These are phyloP conservation scores for Globisporangium cylindrosporum DNA, from an alignment of 352 stramenopile genomes.

Conservation along the genomic window DNA sequence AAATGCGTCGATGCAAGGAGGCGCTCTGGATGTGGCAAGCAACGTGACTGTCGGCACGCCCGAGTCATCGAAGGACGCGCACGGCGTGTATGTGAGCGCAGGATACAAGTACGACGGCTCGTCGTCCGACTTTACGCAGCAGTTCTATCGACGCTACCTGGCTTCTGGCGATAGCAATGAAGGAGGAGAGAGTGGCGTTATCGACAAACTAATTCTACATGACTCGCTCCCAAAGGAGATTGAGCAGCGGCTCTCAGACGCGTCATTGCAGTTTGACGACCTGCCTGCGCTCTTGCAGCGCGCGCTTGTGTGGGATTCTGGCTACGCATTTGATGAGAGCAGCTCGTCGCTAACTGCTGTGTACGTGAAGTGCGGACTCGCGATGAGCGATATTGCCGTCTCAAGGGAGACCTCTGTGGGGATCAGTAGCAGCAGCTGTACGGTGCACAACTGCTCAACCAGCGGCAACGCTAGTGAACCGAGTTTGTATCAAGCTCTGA, in stretches of 20 bases:
- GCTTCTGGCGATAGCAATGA: not conserved
- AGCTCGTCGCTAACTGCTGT: constrained; percentile 17
- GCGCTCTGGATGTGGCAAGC: not conserved
- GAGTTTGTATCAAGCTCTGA: constrained; percentile 12
- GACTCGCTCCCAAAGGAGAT: constrained; percentile 19
- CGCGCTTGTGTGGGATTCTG: constrained; percentile 36
- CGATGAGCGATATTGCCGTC: constrained; percentile 38
- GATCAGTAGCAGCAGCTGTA: constrained; percentile 19
- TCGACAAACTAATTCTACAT: constrained; percentile 2
- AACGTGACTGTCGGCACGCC: not conserved
- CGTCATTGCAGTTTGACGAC: constrained; percentile 21
- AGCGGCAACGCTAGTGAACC: not conserved
- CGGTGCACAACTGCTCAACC: constrained; percentile 16
- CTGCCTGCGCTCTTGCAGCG: constrained; percentile 28
- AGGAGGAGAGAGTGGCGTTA: not conserved
- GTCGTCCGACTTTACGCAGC: constrained; percentile 32
- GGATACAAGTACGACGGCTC: constrained; percentile 26
- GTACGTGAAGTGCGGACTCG: constrained; percentile 25
- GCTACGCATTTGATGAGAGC: constrained; percentile 18
- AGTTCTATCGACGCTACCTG: constrained; percentile 27
- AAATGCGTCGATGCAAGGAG: not conserved
- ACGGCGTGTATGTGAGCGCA: constrained; percentile 14
- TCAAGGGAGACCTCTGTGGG: not conserved
- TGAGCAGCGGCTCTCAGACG: constrained; percentile 18
- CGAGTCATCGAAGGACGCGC: constrained; percentile 12